Conservation (phyloP, 805 yeast genomes). For the Candida lessepsii region DNA sequence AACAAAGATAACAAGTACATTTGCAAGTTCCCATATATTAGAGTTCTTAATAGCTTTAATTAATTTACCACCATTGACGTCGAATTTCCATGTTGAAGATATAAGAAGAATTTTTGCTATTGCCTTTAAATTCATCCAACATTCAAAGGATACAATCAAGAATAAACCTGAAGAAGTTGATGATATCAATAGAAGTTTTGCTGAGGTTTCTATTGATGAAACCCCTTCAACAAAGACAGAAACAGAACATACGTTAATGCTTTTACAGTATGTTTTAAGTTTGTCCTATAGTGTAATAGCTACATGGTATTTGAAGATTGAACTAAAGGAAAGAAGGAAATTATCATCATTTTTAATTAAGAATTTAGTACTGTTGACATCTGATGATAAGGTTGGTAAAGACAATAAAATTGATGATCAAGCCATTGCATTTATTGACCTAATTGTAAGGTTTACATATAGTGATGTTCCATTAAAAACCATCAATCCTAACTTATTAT, state of each 20-base stretch:
- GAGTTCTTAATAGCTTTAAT: constrained; percentile 71
- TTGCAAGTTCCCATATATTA: constrained; percentile 68
- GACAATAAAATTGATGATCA: constrained; percentile 47
- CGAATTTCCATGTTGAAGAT: constrained; percentile 75
- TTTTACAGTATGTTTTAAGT: constrained; percentile 60
- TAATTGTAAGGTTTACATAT: constrained; percentile 64
- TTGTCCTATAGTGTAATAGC: constrained; percentile 68
- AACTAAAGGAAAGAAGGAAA: constrained; percentile 53
- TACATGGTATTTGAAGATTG: constrained; percentile 69
- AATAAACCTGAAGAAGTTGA: constrained; percentile 20
- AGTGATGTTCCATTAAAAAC: constrained; percentile 59
- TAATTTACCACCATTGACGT: constrained; percentile 62
- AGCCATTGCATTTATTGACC: constrained; percentile 63
- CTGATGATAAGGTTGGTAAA: too few relatives aligned
- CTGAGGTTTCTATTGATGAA: constrained; percentile 51
- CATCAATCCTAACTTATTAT: constrained; percentile 18
- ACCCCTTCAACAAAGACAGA: constrained; percentile 52
- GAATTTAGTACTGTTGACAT: constrained; percentile 36
- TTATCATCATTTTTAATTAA: constrained; percentile 63
- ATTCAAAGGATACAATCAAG: constrained; percentile 51
- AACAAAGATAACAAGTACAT: constrained; percentile 66
- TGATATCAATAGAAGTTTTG: constrained; percentile 34
- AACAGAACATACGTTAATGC: constrained; percentile 42
- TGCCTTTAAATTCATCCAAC: constrained; percentile 75
- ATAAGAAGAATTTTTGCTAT: constrained; percentile 79